Percentiles rank a stretch among this genome's conserved stretches.
Conservation (phyloP, 208 protist genomes). For the Leishmania tropica region DNA sequence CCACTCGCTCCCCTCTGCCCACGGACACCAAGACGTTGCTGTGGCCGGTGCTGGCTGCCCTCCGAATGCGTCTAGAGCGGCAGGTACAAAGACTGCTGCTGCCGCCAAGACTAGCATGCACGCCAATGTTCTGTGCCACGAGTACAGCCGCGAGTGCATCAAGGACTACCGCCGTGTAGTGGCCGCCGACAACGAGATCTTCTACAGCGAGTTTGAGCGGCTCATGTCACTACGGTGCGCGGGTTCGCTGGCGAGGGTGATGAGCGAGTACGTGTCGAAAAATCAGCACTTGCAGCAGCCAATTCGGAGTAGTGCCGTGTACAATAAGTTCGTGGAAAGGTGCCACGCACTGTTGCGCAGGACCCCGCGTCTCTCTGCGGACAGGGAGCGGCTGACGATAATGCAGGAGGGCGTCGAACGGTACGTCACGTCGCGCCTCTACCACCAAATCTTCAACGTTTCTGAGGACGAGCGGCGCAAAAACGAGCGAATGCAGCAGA, state of each 20-base stretch:
- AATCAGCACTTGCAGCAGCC: conserved; percentile 36
- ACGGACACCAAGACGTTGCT: background rate
- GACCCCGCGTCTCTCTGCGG: conserved; percentile 24
- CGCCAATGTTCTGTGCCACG: conserved; percentile 34
- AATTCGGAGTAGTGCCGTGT: conserved; percentile 22
- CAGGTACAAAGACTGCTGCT: background rate
- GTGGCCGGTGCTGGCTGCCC: background rate
- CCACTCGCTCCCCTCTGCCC: background rate
- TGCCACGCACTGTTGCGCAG: conserved; percentile 29
- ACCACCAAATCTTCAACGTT: conserved; percentile 58
- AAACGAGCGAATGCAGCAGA: conserved; percentile 44
- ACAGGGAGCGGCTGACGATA: conserved; percentile 28
- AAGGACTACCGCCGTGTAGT: conserved; percentile 66
- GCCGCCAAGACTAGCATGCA: background rate
- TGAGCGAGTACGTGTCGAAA: conserved; percentile 59
- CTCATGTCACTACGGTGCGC: conserved; percentile 49
- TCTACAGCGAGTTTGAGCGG: conserved; percentile 67
- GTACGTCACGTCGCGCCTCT: conserved; percentile 79
- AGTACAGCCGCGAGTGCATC: conserved; percentile 70
- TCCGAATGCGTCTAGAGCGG: background rate
- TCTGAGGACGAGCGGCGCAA: conserved; percentile 38
- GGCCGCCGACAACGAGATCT: conserved; percentile 66
- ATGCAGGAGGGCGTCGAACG: conserved; percentile 75
- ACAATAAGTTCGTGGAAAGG: conserved; percentile 27
- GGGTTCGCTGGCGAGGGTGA: conserved; percentile 36